Percentiles rank a stretch among this genome's conserved stretches.
Evolutionary conservation across 1,139 yeast species (phyloP).

Genomic region (Hemisphaericaspora subhashii): DNA sequence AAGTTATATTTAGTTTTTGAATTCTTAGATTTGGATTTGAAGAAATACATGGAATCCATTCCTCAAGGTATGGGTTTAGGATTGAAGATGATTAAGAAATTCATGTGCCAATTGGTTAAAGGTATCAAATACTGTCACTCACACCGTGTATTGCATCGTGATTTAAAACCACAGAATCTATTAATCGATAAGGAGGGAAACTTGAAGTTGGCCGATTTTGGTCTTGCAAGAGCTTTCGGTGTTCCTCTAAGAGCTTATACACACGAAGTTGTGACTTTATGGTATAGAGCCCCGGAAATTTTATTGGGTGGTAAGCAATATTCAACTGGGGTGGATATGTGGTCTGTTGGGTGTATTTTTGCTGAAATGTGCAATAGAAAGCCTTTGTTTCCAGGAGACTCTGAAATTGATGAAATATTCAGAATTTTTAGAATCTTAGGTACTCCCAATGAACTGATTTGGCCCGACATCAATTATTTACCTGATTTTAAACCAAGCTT

Average conservation of each 20-base stretch:
- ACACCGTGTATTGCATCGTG: conserved; percentile 93
- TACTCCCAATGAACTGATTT: conserved; percentile 87
- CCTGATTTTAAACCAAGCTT: conserved; percentile 95
- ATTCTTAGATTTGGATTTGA: conserved; percentile 88
- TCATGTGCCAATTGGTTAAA: conserved; percentile 87
- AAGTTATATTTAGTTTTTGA: conserved; percentile 92
- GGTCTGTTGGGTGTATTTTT: conserved; percentile 98
- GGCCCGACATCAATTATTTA: conserved; percentile 95
- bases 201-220: conserved; percentile 94
- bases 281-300: conserved; percentile 98
- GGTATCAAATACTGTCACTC: conserved; percentile 96
- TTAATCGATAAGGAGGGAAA: conserved; percentile 94
- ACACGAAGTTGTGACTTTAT: conserved; percentile 94
- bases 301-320: conserved; percentile 95
- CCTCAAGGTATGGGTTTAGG: conserved; percentile 87
- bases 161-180: conserved; percentile 92
- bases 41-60: conserved; percentile 93
- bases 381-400: conserved; percentile 96
- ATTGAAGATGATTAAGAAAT: conserved; percentile 84
- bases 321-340: conserved; percentile 97
- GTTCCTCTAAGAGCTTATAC: conserved; percentile 96
- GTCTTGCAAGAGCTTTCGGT: conserved; percentile 95
- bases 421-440: conserved; percentile 91
- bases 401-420: conserved; percentile 96
- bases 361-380: conserved; percentile 98